Conservation (phyloP, 1,284 basidiomycete genomes). For the Salmacisia buchloeana region DNA sequence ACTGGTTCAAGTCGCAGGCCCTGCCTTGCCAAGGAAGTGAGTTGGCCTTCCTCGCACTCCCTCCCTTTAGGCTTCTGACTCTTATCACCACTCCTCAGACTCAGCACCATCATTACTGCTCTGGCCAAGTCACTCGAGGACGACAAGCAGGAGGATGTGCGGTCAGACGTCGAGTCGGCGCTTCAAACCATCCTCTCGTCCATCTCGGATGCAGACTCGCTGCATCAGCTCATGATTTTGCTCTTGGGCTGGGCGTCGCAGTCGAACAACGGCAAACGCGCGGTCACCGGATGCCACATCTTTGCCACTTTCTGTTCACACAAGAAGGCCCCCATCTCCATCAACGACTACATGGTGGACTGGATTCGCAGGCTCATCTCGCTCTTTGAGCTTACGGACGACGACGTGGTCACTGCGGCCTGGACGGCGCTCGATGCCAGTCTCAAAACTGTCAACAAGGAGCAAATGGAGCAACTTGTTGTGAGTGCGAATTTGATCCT, state of each 20-base stretch:
- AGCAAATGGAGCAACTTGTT: slow-evolving; percentile 68
- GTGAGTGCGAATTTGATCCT: slow-evolving; percentile 23
- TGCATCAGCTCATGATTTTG: slow-evolving; percentile 47
- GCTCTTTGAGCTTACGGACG: slow-evolving; percentile 72
- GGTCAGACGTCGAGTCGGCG: background rate
- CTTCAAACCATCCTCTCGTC: slow-evolving; percentile 10
- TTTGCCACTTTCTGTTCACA: slow-evolving; percentile 39
- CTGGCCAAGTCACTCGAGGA: slow-evolving; percentile 38
- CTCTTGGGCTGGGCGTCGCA: slow-evolving; percentile 45
- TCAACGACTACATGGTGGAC: slow-evolving; percentile 69
- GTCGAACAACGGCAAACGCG: slow-evolving; percentile 26
- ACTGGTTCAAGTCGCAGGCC: slow-evolving; percentile 86
- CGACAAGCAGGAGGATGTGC: slow-evolving; percentile 32
- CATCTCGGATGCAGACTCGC: slow-evolving; percentile 36
- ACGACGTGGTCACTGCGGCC: slow-evolving; percentile 72
- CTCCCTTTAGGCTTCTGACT: background rate
- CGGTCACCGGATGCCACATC: slow-evolving; percentile 35
- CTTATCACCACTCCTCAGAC: slow-evolving; percentile 11
- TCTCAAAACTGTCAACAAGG: slow-evolving; percentile 85
- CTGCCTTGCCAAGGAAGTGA: slow-evolving; percentile 61
- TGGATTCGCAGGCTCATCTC: slow-evolving; percentile 91
- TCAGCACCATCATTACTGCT: slow-evolving; percentile 40
- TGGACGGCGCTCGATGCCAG: slow-evolving; percentile 79
- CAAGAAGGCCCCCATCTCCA: slow-evolving; percentile 29
- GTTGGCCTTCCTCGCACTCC: background rate